These are phyloP conservation scores for Alternaria viburni DNA, from an alignment of 2,329 filamentous ascomycete genomes.

Conservation along the genomic window DNA sequence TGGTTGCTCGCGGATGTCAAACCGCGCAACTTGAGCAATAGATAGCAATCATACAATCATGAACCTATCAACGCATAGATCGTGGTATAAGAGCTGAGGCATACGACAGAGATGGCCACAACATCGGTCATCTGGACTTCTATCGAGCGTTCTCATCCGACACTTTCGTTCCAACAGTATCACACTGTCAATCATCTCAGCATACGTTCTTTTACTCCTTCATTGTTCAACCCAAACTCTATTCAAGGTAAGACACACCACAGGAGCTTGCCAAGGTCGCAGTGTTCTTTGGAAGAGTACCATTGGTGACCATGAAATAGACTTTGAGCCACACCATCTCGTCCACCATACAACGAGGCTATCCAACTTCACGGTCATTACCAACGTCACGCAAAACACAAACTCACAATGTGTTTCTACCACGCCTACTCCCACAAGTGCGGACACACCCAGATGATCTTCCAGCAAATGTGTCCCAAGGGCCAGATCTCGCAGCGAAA, in stretches of 20 bases:
- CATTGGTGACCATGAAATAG: background rate
- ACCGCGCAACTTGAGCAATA: constrained; percentile 8
- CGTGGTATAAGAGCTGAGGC: constrained; percentile 1
- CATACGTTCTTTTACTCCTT: background rate
- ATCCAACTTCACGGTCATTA: background rate
- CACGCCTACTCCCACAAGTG: constrained; percentile 56
- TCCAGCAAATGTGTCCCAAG: constrained; percentile 37
- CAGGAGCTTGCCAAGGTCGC: background rate
- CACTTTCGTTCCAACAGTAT: background rate
- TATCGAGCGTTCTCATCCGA: background rate
- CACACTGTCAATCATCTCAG: background rate
- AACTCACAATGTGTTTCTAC: constrained; percentile 54
- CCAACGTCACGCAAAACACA: background rate
- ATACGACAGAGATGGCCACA: background rate
- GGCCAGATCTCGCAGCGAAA: constrained; percentile 43
- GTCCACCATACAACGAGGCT: background rate
- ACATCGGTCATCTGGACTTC: background rate
- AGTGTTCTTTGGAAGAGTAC: background rate
- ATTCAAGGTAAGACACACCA: background rate
- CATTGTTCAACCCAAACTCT: background rate
- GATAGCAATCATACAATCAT: background rate
- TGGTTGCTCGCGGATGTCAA: constrained; percentile 20
- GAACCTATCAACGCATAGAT: background rate
- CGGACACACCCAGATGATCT: constrained; percentile 52
- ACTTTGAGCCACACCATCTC: background rate